Conservation (phyloP, 257 asterid genomes). For the Cordia subcordata region DNA sequence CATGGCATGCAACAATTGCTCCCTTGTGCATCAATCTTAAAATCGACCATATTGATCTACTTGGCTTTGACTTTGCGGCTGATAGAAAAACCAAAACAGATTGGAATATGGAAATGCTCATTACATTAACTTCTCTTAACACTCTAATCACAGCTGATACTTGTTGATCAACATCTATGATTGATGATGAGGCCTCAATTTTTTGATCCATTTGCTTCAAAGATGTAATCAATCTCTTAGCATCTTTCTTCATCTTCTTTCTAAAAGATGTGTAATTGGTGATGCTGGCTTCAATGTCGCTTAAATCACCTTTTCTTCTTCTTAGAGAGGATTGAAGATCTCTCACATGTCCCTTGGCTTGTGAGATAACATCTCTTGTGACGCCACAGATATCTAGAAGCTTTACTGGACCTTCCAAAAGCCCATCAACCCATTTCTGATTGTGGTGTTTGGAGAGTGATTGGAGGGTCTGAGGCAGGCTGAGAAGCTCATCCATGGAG, state of each 20-base stretch:
- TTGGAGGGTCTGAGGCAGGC: slow-evolving; percentile 15
- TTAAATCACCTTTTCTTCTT: slow-evolving; percentile 15
- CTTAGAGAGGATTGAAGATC: slow-evolving; percentile 7
- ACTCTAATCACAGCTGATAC: slow-evolving; percentile 17
- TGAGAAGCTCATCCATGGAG: slow-evolving; percentile 11
- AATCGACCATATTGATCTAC: slow-evolving; percentile 37
- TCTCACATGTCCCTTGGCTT: slow-evolving; percentile 8
- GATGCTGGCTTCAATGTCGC: slow-evolving; percentile 9
- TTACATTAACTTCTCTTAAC: slow-evolving; percentile 19
- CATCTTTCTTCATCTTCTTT: slow-evolving; percentile 28
- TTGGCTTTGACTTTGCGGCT: slow-evolving; percentile 22
- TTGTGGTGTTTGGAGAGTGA: slow-evolving; percentile 13
- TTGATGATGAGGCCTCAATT: not conserved
- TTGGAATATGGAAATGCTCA: slow-evolving; percentile 17
- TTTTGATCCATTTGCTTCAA: slow-evolving; percentile 24
- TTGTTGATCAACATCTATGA: slow-evolving; percentile 18
- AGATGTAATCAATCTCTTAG: slow-evolving; percentile 14
- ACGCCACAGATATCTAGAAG: slow-evolving; percentile 14
- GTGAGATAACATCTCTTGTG: slow-evolving; percentile 10
- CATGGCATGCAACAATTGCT: slow-evolving; percentile 20
- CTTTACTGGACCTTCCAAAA: slow-evolving; percentile 12
- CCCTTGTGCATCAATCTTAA: slow-evolving; percentile 25
- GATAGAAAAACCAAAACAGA: slow-evolving; percentile 18
- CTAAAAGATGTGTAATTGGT: slow-evolving; percentile 14
- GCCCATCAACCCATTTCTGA: slow-evolving; percentile 14